Evolutionary conservation across 169 alveolate species (phyloP).

Genomic region (Plasmodium relictum): DNA sequence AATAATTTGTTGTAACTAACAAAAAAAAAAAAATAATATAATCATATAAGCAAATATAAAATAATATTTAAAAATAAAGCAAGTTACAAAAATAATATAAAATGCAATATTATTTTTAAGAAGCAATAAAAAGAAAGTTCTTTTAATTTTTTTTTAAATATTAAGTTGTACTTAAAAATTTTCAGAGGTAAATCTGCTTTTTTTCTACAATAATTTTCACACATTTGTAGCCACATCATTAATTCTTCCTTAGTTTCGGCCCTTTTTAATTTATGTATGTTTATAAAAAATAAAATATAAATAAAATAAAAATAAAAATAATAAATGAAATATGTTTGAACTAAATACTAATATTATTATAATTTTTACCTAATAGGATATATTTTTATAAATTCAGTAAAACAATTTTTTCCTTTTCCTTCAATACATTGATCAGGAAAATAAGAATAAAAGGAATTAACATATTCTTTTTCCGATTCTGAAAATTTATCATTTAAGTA

Average conservation of each 20-base stretch:
- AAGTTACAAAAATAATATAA: slow-evolving; percentile 4
- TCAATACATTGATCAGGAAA: slow-evolving; percentile 76
- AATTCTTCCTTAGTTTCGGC: slow-evolving; percentile 62
- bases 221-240: slow-evolving; percentile 78
- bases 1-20: slow-evolving; percentile 61
- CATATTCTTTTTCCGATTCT: slow-evolving; percentile 60
- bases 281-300: background rate
- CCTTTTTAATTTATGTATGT: slow-evolving; percentile 20
- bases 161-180: slow-evolving; percentile 58
- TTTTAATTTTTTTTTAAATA: slow-evolving; percentile 1
- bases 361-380: slow-evolving; percentile 61
- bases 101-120: background rate
- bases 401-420: slow-evolving; percentile 76
- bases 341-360: background rate
- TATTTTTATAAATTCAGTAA: slow-evolving; percentile 42
- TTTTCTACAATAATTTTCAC: slow-evolving; percentile 76
- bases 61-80: slow-evolving; percentile 1
- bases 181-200: slow-evolving; percentile 77
- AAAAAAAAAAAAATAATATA: slow-evolving; percentile 6
- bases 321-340: background rate
- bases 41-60: slow-evolving; percentile 5
- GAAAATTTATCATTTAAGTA: slow-evolving; percentile 72
- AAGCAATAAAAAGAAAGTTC: background rate
- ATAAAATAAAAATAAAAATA: background rate
- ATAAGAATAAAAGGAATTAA: slow-evolving; percentile 65